Percentiles rank a stretch among this genome's conserved stretches.
Conservation (phyloP, 768 basidiomycete genomes). For the Trametopsis cervina region DNA sequence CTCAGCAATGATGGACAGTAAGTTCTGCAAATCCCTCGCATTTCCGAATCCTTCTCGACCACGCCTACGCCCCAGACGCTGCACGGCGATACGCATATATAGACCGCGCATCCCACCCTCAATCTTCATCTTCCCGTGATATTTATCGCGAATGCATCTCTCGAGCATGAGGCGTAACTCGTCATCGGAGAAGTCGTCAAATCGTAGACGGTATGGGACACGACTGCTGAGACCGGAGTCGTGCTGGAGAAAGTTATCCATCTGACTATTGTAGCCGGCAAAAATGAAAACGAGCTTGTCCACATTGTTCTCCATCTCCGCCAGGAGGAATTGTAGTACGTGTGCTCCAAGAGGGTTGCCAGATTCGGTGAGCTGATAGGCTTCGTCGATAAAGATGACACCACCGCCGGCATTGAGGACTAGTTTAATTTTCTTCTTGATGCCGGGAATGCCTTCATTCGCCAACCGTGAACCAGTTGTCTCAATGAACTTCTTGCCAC, state of each 20-base stretch:
- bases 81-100: constrained; percentile 47
- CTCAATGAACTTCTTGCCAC: constrained; percentile 48
- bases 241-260: constrained; percentile 75
- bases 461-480: constrained; percentile 59
- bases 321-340: constrained; percentile 63
- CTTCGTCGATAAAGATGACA: constrained; percentile 63
- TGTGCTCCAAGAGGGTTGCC: constrained; percentile 44
- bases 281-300: constrained; percentile 63
- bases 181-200: constrained; percentile 51
- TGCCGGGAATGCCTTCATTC: constrained; percentile 46
- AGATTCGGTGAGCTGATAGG: constrained; percentile 53
- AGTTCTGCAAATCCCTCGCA: constrained; percentile 50
- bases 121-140: constrained; percentile 42
- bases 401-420: constrained; percentile 52
- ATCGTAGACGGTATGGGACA: constrained; percentile 54
- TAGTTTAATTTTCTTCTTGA: constrained; percentile 41
- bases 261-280: constrained; percentile 63
- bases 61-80: constrained; percentile 53
- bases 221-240: constrained; percentile 65
- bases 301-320: constrained; percentile 68
- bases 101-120: constrained; percentile 46
- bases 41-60: constrained; percentile 60
- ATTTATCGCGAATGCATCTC: constrained; percentile 39
- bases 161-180: constrained; percentile 53
- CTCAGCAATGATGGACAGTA: constrained; percentile 38